Base-by-base conservation (phyloP, 345 rosid genomes). In the Hibiscus tridactylites region DNA sequence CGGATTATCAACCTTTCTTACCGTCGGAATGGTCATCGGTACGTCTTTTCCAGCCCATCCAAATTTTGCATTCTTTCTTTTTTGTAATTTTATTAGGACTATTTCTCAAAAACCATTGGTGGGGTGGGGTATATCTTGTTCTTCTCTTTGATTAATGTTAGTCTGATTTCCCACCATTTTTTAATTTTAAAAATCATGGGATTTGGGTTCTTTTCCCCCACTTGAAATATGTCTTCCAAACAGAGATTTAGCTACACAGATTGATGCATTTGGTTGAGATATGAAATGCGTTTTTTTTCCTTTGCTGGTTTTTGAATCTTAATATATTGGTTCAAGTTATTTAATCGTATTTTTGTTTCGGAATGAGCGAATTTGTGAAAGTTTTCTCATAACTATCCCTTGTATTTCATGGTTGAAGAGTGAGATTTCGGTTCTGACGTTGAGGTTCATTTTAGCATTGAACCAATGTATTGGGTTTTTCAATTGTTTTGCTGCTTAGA, bases 1-100 rank as follows among this genome's bases (percentile, higher is more conserved):
- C 69, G 97, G 93, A 33, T 90, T 93, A 61, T 76, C 91, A 50
- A 88, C 97, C 42, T 86, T 93, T 79, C 92, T 93, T 83, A 89
- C 96, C 10, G 65, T 86, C 54, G 98, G 98, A 64, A 93, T 93
- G 97, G 87, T 93, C 74, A 82, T 89, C 77, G 98, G 98, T 93
- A 79, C 29, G 60, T 19, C 17, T 28, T 26, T 15, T 49, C 65
- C 50, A 42, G 16, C 29, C 68, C 56, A 42, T 57, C 64, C 12
- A 9, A 9, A 9, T 44, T 44, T 28, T 28, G 31, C 31, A 28
- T 28, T 28, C 31, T 28, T 28, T 28, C 31, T 28, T 28, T 28
- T 28, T 28, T 10, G 24, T 1, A 28, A 28, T 28, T 28, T 28
- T 28, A 21, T 21, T 21, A 21, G 21, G 21, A 21, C 0, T 21